These are phyloP conservation scores for Tylopilus sp. DNA, from an alignment of 768 basidiomycete genomes.

Conservation along the genomic window DNA sequence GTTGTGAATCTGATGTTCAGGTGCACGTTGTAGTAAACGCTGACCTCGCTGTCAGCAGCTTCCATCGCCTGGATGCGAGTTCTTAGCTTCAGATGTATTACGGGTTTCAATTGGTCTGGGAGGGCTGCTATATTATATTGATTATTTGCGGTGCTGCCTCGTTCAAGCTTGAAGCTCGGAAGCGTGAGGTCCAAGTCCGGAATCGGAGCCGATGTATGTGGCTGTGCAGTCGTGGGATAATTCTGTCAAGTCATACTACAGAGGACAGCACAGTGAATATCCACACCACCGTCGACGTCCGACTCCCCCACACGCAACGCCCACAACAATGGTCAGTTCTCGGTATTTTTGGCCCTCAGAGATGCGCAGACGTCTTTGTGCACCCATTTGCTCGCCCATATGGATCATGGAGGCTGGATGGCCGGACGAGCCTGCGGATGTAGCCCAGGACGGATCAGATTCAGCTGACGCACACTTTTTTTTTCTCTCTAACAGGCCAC, in stretches of 20 bases:
- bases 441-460: not conserved
- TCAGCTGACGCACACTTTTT: conserved; percentile 18
- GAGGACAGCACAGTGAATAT: not conserved
- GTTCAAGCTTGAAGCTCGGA: no score
- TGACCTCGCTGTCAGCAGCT: no score
- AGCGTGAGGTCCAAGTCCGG: no score
- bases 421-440: conserved; percentile 8
- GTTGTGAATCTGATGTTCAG: not conserved
- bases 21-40: no score
- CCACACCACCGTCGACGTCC: conserved; percentile 19
- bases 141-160: no score
- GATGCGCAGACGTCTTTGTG: not conserved
- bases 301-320: conserved; percentile 3
- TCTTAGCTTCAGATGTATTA: no score
- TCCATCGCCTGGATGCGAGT: no score
- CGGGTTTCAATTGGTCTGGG: no score
- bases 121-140: no score
- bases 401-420: conserved; percentile 20
- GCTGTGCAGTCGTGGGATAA: conserved; percentile 18
- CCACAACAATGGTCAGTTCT: conserved; percentile 26
- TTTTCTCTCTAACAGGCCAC: conserved; percentile 40
- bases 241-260: not conserved
- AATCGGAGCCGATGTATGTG: no score
- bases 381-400: not conserved
- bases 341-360: not conserved